These are phyloP conservation scores for Cystobasidium slooffiae DNA, from an alignment of 1,284 basidiomycete species.

Conservation along the genomic window DNA sequence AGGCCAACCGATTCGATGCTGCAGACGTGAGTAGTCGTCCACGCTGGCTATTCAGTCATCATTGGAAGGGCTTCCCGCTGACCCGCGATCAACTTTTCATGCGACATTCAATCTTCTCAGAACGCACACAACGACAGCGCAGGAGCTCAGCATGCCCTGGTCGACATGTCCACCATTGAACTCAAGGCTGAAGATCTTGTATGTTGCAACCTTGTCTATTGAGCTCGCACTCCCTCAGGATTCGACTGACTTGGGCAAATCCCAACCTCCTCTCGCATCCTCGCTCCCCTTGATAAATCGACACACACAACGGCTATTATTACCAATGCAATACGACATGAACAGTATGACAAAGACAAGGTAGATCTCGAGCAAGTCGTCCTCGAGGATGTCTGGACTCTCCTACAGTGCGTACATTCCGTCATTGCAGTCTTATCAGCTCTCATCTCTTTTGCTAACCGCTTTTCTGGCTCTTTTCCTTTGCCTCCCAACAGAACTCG, in stretches of 20 bases:
- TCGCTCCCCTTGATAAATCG: conserved; percentile 5
- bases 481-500: conserved; percentile 13
- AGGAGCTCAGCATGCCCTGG: conserved; percentile 53
- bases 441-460: neutral
- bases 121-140: conserved; percentile 42
- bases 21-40: conserved; percentile 30
- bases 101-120: conserved; percentile 22
- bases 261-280: too few relatives aligned
- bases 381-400: conserved; percentile 94
- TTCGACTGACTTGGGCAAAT: too few relatives aligned
- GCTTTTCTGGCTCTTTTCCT: neutral
- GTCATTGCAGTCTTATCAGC: neutral
- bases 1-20: conserved; percentile 46
- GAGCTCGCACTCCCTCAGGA: neutral
- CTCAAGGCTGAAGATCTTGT: conserved; percentile 85
- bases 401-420: conserved; percentile 72
- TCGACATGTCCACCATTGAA: conserved; percentile 67
- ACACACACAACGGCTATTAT: neutral
- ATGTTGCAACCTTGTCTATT: neutral
- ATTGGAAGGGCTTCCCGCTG: neutral
- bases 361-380: conserved; percentile 97
- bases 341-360: conserved; percentile 90
- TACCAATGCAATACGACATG: neutral
- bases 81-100: neutral
- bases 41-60: neutral